These are phyloP conservation scores for Kuraishia cidri DNA, from an alignment of 805 yeast genomes.

Conservation along the genomic window DNA sequence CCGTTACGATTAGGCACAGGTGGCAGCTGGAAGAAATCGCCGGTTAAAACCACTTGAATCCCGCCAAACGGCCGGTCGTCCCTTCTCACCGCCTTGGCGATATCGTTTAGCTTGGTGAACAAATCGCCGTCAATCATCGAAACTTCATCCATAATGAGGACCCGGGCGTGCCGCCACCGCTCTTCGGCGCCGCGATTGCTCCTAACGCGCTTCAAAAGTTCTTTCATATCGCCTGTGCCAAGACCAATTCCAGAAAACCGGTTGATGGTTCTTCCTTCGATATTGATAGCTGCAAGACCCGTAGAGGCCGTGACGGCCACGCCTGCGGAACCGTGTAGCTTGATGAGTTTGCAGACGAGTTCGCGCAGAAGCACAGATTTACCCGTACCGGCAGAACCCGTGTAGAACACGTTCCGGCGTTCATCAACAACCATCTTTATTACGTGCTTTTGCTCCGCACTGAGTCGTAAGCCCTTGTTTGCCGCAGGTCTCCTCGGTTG, in stretches of 20 bases:
- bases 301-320: constrained; percentile 82
- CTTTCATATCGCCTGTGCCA: constrained; percentile 43
- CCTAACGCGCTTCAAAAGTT: constrained; percentile 41
- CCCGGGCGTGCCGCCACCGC: constrained; percentile 50
- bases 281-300: constrained; percentile 75
- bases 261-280: constrained; percentile 73
- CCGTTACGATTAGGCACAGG: constrained; percentile 43
- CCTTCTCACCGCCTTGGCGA: constrained; percentile 44
- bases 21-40: constrained; percentile 79
- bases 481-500: background rate
- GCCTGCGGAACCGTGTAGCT: constrained; percentile 31
- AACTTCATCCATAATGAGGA: constrained; percentile 67
- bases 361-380: constrained; percentile 77
- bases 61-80: constrained; percentile 65
- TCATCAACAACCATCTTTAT: constrained; percentile 47
- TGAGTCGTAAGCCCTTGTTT: constrained; percentile 7
- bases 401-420: constrained; percentile 74
- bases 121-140: constrained; percentile 72
- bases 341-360: constrained; percentile 43
- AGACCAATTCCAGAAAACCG: constrained; percentile 74
- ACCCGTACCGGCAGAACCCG: constrained; percentile 99
- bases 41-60: constrained; percentile 66
- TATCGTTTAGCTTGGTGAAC: constrained; percentile 51
- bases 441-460: constrained; percentile 59
- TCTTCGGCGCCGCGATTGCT: constrained; percentile 36